phyloP scores from a whole-genome alignment of 495 filamentous ascomycete genomes.

The Gamarada debralockiae region DNA sequence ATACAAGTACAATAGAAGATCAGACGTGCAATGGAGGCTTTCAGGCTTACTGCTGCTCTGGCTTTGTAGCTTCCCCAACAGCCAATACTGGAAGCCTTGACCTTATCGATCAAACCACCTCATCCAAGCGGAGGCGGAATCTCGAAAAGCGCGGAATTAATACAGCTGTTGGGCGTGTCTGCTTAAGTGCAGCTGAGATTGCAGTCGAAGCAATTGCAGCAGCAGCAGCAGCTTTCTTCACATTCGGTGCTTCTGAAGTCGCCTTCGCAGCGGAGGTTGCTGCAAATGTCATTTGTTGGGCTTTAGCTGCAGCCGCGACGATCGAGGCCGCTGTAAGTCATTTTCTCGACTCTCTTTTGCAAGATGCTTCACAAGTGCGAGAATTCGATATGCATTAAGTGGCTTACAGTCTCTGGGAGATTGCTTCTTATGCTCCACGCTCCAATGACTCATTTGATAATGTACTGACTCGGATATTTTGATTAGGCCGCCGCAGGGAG shows the following conservation, averaged over 20 bases:
- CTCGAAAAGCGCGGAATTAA: conserved; percentile 2
- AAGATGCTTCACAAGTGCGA: not conserved
- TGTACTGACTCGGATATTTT: no score
- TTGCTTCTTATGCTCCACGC: not conserved
- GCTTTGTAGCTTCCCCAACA: not conserved
- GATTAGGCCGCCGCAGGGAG: not conserved
- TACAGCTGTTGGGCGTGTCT: not conserved
- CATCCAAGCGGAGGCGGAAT: no score
- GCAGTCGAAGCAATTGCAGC: conserved; percentile 2
- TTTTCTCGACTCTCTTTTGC: conserved; percentile 3
- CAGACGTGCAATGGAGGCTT: conserved; percentile 5
- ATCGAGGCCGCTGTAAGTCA: conserved; percentile 4
- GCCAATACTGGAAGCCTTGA: conserved; percentile 7
- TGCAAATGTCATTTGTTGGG: not conserved
- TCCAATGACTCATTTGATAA: no score
- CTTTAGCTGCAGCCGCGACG: conserved; percentile 1
- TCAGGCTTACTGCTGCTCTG: conserved; percentile 9
- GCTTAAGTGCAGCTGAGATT: not conserved
- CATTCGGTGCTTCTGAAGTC: conserved; percentile 1
- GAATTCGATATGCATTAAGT: conserved; percentile 2
- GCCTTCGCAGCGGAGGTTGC: conserved; percentile 3
- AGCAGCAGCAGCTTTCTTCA: conserved; percentile 1
- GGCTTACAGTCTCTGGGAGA: not conserved
- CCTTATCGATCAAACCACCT: conserved; percentile 3
- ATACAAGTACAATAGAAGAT: not conserved